Conservation (phyloP, 768 basidiomycete species). For the Leccinum broughii region DNA sequence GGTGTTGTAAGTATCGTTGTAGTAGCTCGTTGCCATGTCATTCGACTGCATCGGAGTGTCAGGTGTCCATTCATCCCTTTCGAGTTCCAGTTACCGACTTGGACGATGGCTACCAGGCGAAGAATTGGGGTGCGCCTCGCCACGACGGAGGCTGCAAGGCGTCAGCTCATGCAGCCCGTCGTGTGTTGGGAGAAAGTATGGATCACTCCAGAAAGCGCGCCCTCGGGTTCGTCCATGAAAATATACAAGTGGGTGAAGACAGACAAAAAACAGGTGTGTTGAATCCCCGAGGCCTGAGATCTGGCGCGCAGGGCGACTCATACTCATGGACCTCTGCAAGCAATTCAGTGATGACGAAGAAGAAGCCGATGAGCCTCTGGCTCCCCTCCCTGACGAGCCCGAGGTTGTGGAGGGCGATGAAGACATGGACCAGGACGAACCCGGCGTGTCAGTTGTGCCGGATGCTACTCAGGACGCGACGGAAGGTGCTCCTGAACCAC, state of each 20-base stretch:
- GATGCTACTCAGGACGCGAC: constrained; percentile 41
- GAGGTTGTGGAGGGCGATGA: constrained; percentile 77
- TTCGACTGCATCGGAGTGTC: constrained; percentile 10
- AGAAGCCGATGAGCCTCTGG: constrained; percentile 76
- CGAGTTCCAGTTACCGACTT: neutral
- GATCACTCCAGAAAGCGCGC: constrained; percentile 56
- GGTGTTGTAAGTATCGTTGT: too few species aligned
- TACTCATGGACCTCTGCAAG: constrained; percentile 38
- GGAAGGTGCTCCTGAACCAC: constrained; percentile 48
- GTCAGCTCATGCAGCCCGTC: constrained; percentile 90
- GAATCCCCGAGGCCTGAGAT: neutral
- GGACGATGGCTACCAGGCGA: constrained; percentile 65
- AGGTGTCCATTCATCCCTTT: constrained; percentile 16
- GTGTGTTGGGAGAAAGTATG: constrained; percentile 82
- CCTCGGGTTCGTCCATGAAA: constrained; percentile 59
- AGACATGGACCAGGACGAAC: constrained; percentile 72
- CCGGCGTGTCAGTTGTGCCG: constrained; percentile 39
- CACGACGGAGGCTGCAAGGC: constrained; percentile 76
- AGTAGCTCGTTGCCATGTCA: neutral
- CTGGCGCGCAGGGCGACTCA: neutral
- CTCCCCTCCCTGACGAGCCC: constrained; percentile 74
- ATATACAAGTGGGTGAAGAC: constrained; percentile 80
- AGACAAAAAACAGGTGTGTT: constrained; percentile 69
- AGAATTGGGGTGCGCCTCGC: constrained; percentile 77
- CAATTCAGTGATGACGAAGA: constrained; percentile 89